phyloP scores from a whole-genome alignment of 768 basidiomycete genomes.

The Leccinum fibrillosum region DNA sequence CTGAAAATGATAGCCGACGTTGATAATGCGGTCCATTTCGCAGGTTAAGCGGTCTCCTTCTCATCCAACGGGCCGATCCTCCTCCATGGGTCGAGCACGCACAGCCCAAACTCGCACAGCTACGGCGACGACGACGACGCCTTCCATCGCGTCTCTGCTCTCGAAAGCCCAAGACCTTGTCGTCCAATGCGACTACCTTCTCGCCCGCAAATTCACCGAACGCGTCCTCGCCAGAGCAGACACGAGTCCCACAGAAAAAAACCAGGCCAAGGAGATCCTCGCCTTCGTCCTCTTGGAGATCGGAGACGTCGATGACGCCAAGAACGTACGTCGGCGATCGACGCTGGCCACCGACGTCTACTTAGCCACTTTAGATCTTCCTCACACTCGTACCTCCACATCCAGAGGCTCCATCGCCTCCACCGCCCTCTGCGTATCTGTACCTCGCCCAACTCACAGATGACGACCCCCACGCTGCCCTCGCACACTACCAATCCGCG shows the following conservation, averaged over 20 bases:
- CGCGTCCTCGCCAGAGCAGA: slow-evolving; percentile 63
- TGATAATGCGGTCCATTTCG: neutral
- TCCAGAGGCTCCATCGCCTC: slow-evolving; percentile 52
- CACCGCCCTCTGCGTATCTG: slow-evolving; percentile 76
- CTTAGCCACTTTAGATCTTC: slow-evolving; percentile 52
- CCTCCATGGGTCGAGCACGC: slow-evolving; percentile 54
- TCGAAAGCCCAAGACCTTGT: slow-evolving; percentile 81
- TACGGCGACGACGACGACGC: slow-evolving; percentile 23
- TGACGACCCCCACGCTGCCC: slow-evolving; percentile 62
- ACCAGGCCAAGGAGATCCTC: slow-evolving; percentile 74
- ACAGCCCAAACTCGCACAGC: slow-evolving; percentile 37
- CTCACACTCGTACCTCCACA: slow-evolving; percentile 55
- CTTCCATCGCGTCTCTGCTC: slow-evolving; percentile 53
- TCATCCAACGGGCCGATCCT: neutral
- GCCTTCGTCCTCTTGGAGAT: slow-evolving; percentile 77
- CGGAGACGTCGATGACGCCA: slow-evolving; percentile 73
- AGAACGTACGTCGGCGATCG: slow-evolving; percentile 45
- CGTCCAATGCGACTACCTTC: slow-evolving; percentile 79
- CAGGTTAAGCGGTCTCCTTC: no score
- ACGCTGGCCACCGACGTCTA: neutral
- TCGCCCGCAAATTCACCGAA: slow-evolving; percentile 68
- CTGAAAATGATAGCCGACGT: neutral
- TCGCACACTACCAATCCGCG: slow-evolving; percentile 78
- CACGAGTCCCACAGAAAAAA: slow-evolving; percentile 42
- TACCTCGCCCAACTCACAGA: slow-evolving; percentile 87